Percentiles rank a stretch among this genome's conserved stretches.
Evolutionary conservation across 2,329 filamentous ascomycete genomes (phyloP).

Genomic region (Pseudogymnoascus pannorum): DNA sequence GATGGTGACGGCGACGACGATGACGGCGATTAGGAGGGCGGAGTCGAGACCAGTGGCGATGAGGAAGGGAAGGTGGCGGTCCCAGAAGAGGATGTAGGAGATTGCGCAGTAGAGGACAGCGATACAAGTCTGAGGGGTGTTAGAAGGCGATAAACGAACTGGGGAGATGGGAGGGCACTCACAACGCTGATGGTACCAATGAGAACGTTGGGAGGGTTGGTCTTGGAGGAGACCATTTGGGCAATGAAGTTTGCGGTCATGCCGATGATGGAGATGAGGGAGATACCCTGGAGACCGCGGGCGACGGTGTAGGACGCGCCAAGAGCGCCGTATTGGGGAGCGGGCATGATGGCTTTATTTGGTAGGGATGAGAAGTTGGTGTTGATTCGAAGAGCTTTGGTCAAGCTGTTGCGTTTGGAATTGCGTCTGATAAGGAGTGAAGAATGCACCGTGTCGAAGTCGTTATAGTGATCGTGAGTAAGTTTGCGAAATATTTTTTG

Average conservation of each 20-base stretch:
- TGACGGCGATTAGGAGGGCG: constrained; percentile 65
- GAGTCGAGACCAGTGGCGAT: constrained; percentile 59
- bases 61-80: constrained; percentile 68
- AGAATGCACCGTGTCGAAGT: neutral
- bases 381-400: neutral
- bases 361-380: neutral
- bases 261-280: constrained; percentile 70
- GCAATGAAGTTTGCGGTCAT: constrained; percentile 77
- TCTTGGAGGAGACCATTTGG: constrained; percentile 60
- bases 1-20: constrained; percentile 68
- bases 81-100: constrained; percentile 74
- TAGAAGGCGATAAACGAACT: neutral
- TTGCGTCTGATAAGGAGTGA: neutral
- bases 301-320: constrained; percentile 71
- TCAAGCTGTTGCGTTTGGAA: neutral
- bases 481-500: neutral
- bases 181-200: constrained; percentile 75
- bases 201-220: constrained; percentile 62
- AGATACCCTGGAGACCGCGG: constrained; percentile 62
- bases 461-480: neutral
- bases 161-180: constrained; percentile 33
- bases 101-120: constrained; percentile 73
- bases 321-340: constrained; percentile 49
- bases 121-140: constrained; percentile 58
- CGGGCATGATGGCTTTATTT: constrained; percentile 20